Evolutionary conservation across 2,329 filamentous ascomycete species (phyloP), one percentile per base, ranked within the genome.

Genomic region (Trematosphaeria pertusa): DNA sequence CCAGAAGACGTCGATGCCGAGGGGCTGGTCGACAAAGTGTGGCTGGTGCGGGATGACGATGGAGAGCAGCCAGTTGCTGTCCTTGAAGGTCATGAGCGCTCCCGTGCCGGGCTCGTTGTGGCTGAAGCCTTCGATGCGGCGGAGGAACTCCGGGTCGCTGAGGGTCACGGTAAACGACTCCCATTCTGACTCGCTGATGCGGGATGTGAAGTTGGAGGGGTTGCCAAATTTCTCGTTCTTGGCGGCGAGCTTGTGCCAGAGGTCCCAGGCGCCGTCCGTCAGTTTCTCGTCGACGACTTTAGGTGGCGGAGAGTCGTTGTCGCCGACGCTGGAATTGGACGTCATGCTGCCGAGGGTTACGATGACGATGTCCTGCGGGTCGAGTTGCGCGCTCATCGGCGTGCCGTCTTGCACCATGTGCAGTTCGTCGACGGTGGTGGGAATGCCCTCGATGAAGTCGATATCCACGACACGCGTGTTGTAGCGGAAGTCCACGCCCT

Each of bases 101-200:
- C 67, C 65, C 0, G 67, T 67, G 1, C 67, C 68, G 0, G 72
- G 62, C 10, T 60, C 46, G 34, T 71, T 64, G 32, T 64, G 65
- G 14, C 72, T 68, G 43, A 65, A 61, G 11, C 57, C 45, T 20
- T 54, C 50, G 7, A 66, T 45, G 1, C 54, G 49, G 2, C 61
- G 43, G 35, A 73, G 66, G 38, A 73, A 65, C n/a, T 62, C 58
- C 0, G 56, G 50, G 17, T 57, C 51, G 26, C 21, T 33, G 24
- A 74, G 56, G 0, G 74, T 78, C 19, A 75, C 62, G 4, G 75
- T 75, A 21, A 76, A 76, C 0, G 70, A 73, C 44, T 72, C 69
- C 61, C 74, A 67, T 15, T 67, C 69, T 7, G 70, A 72, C 35
- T 75, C 65, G 2, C 55, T 36, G 17, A 69, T 54, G 18, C 72